Base-by-base conservation (phyloP, 2,329 filamentous ascomycete species). In the Fusarium sp. region DNA sequence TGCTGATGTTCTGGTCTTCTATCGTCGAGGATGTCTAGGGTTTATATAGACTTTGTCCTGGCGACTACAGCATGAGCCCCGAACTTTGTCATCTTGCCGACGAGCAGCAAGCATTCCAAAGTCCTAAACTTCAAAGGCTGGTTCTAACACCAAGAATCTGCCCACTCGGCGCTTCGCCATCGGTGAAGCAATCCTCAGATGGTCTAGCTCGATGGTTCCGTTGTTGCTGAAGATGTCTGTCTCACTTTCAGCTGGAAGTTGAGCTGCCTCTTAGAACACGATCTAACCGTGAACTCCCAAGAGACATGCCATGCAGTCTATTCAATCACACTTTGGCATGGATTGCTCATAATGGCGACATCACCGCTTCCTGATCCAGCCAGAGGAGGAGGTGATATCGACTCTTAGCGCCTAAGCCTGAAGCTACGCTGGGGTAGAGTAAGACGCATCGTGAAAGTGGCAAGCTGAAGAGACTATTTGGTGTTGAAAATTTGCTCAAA, bases 231-330 rank as follows among this genome's bases (percentile, higher is more conserved):
- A 49, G 15, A 33, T 25, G 11, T 11, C 10, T 18, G 46, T 56
- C 53, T 56, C 29, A 41, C 27, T 56, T 52, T 41, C 21, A 56
- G 53, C 53, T 21, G 14, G n/a, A 20, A 1, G 4, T 11, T 25
- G 6, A 11, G 1, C 13, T 10, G 11, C 10, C 10, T 9, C 4
- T 2, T 8, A 33, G 8, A 1, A 2, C 5, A 23, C 6, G 8
- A 15, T 17, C 46, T 50, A 40, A 27, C 45, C 27, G 10, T 27
- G 5, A 35, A 17, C 11, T 20, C 5, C 3, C 3, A 9, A 51
- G 5, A 2, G 27, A 15, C 15, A 23, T 27, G 5, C 4, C 14
- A 27, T 13, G 5, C 6, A 21, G 20, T n/a, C 4, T 27, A 0
- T 21, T 11, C 3, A 18, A 56, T 25, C 36, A 41, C 15, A n/a